Conservation (phyloP, 2,329 filamentous ascomycete species). For the Colletotrichum sp. region DNA sequence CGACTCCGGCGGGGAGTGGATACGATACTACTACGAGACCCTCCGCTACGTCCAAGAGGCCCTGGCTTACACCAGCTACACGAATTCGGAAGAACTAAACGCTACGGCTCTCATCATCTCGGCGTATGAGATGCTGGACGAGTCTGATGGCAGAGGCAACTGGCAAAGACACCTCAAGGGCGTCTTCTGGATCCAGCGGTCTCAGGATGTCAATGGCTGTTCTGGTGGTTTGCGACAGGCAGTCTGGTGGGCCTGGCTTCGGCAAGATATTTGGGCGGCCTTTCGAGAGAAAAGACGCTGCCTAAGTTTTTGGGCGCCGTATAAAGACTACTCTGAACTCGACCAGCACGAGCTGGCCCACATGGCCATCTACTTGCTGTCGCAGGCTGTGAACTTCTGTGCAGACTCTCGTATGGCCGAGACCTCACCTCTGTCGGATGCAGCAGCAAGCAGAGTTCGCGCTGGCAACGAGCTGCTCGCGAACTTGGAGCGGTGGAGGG, state of each 20-base stretch:
- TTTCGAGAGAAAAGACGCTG: constrained; percentile 62
- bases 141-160: constrained; percentile 52
- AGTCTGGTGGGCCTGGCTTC: constrained; percentile 70
- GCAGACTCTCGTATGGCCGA: constrained; percentile 40
- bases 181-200: constrained; percentile 70
- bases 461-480: constrained; percentile 25
- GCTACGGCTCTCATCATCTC: constrained; percentile 65
- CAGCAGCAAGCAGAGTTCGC: constrained; percentile 12
- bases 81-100: constrained; percentile 61
- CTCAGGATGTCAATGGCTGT: constrained; percentile 64
- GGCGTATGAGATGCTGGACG: constrained; percentile 71
- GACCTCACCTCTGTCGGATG: not conserved
- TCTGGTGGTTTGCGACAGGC: constrained; percentile 60
- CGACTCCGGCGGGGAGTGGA: constrained; percentile 27
- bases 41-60: constrained; percentile 66
- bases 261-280: constrained; percentile 71
- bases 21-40: constrained; percentile 67
- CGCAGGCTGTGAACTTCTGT: constrained; percentile 63
- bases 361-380: constrained; percentile 58
- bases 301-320: constrained; percentile 64
- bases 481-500: constrained; percentile 36
- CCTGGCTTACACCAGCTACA: constrained; percentile 62
- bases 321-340: constrained; percentile 50
- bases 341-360: constrained; percentile 59
- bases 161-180: constrained; percentile 70